These are phyloP conservation scores for Udeniomyces megalosporus DNA, from an alignment of 768 basidiomycete species.

Conservation along the genomic window DNA sequence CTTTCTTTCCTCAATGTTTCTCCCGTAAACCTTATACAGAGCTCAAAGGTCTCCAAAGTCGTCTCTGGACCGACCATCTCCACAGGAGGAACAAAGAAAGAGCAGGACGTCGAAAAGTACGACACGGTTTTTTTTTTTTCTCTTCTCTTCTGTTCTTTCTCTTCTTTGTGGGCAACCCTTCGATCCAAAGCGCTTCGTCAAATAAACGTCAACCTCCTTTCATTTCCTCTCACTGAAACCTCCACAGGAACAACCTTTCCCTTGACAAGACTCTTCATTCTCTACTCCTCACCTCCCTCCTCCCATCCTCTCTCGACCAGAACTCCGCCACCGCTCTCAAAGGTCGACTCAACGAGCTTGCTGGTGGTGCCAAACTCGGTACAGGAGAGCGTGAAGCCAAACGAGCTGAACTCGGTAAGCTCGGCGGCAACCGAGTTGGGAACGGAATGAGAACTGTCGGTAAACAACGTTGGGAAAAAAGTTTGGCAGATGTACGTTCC, in stretches of 20 bases:
- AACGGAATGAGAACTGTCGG: slow-evolving; percentile 22
- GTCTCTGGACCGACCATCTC: slow-evolving; percentile 16
- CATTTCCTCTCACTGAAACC: not conserved
- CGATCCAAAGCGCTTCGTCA: too few relatives aligned
- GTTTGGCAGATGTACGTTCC: slow-evolving; percentile 21
- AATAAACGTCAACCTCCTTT: too few relatives aligned
- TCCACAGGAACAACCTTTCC: slow-evolving; percentile 18
- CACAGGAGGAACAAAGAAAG: slow-evolving; percentile 9
- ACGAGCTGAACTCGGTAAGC: slow-evolving; percentile 17
- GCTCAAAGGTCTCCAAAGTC: slow-evolving; percentile 27
- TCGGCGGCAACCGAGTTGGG: slow-evolving; percentile 19
- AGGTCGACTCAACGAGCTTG: slow-evolving; percentile 18
- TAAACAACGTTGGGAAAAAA: slow-evolving; percentile 20
- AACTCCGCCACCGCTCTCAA: slow-evolving; percentile 9
- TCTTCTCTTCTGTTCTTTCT: not conserved
- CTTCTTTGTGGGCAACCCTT: too few relatives aligned
- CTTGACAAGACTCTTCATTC: slow-evolving; percentile 29
- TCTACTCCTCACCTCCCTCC: slow-evolving; percentile 25
- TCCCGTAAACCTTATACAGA: not conserved
- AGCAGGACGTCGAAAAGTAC: slow-evolving; percentile 18
- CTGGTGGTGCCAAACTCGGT: slow-evolving; percentile 22
- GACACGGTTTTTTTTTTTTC: not conserved
- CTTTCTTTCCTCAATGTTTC: not conserved
- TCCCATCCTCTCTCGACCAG: slow-evolving; percentile 19
- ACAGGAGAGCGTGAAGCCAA: slow-evolving; percentile 19